phyloP scores from a whole-genome alignment of 345 rosid genomes.

The Heritiera fomes region DNA sequence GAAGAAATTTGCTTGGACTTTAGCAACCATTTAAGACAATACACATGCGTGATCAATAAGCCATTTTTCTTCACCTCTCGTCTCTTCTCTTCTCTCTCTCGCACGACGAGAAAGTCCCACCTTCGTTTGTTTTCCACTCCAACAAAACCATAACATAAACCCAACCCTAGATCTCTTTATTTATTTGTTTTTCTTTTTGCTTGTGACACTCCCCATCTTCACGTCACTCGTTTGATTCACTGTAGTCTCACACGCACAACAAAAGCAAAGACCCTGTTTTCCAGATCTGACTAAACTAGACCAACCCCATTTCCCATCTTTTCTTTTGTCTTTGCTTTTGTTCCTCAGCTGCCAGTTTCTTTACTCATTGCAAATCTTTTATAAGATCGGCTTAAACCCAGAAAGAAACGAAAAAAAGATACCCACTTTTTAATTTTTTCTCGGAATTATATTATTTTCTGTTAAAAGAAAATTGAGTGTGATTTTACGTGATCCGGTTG shows the following conservation, averaged over 20 bases:
- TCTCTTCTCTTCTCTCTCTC: neutral
- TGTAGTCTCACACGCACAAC: slow-evolving; percentile 10
- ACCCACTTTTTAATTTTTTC: neutral
- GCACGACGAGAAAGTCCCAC: neutral
- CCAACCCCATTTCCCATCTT: slow-evolving; percentile 20
- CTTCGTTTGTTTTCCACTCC: neutral
- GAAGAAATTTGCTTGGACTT: neutral
- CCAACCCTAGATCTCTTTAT: slow-evolving; percentile 50
- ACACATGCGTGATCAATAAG: slow-evolving; percentile 46
- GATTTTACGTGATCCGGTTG: slow-evolving; percentile 26
- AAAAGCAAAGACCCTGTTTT: slow-evolving; percentile 22
- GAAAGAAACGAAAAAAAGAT: neutral
- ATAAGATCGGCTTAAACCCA: slow-evolving; percentile 1
- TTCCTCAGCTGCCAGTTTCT: neutral
- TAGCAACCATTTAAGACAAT: slow-evolving; percentile 42
- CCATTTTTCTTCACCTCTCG: slow-evolving; percentile 27
- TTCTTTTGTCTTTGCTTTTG: neutral
- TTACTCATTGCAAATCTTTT: slow-evolving; percentile 3
- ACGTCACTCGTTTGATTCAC: slow-evolving; percentile 18
- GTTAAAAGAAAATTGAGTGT: neutral
- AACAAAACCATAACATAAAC: neutral
- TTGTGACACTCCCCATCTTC: slow-evolving; percentile 21
- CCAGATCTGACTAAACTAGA: slow-evolving; percentile 37
- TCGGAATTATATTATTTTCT: neutral
- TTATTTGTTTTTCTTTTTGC: neutral